Evolutionary conservation across 805 yeast species (phyloP).

Genomic region (Myxozyma lipomycoides): DNA sequence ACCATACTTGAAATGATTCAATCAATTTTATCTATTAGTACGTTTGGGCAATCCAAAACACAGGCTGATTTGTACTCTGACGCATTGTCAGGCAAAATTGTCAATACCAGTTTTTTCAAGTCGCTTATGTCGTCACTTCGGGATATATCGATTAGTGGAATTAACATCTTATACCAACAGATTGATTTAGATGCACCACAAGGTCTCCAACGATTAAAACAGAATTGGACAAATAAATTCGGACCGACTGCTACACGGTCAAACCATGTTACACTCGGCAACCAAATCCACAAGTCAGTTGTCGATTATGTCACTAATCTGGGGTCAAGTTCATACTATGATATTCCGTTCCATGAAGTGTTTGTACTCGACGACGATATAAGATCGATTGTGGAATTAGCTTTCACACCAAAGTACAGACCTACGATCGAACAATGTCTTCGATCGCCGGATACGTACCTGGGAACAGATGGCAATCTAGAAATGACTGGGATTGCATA

Average conservation of each 20-base stretch:
- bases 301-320: neutral
- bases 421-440: conserved; percentile 15
- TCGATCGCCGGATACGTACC: conserved; percentile 6
- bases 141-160: conserved; percentile 6
- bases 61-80: conserved; percentile 15
- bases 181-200: neutral
- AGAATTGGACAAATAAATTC: conserved; percentile 14
- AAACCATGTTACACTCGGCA: conserved; percentile 7
- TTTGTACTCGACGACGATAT: conserved; percentile 13
- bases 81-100: conserved; percentile 9
- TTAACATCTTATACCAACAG: neutral
- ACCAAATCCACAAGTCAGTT: conserved; percentile 1
- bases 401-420: conserved; percentile 12
- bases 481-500: conserved; percentile 8
- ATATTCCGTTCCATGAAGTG: conserved; percentile 18
- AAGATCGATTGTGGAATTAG: conserved; percentile 4
- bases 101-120: conserved; percentile 2
- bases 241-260: neutral
- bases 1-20: neutral
- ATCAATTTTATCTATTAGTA: neutral
- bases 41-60: neutral
- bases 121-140: conserved; percentile 1
- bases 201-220: conserved; percentile 1
- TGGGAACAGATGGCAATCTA: neutral
- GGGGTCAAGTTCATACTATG: conserved; percentile 3